These are phyloP conservation scores for Teunomyces gatunensis DNA, from an alignment of 805 yeast genomes.

Conservation along the genomic window DNA sequence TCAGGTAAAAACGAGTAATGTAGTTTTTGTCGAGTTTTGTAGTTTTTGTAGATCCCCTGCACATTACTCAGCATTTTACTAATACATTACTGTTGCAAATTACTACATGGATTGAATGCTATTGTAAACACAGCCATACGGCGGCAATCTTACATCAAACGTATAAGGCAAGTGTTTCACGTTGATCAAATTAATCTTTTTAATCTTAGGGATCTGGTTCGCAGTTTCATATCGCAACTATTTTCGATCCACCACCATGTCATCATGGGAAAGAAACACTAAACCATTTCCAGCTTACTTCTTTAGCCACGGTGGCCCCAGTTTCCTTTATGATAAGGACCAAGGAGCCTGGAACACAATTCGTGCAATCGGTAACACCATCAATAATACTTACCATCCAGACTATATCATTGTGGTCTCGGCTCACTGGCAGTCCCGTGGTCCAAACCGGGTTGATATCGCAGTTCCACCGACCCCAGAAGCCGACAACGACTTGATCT, in stretches of 20 bases:
- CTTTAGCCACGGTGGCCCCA: constrained; percentile 83
- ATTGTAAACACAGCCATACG: background rate
- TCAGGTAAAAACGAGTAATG: too few relatives aligned
- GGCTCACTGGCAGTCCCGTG: constrained; percentile 72
- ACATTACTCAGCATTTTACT: background rate
- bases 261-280: constrained; percentile 11
- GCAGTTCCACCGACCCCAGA: constrained; percentile 34
- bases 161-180: background rate
- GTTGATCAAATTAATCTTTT: background rate
- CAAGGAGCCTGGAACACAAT: constrained; percentile 60
- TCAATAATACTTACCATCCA: constrained; percentile 53
- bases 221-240: background rate
- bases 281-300: constrained; percentile 58
- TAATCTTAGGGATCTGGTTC: background rate
- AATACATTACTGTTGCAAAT: background rate
- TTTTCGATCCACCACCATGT: background rate
- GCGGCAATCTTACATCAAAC: too few relatives aligned
- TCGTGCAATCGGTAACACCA: constrained; percentile 48
- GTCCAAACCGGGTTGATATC: constrained; percentile 44
- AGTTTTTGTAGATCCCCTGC: too few relatives aligned
- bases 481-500: constrained; percentile 51
- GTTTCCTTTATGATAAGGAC: constrained; percentile 58
- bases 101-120: background rate
- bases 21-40: too few relatives aligned
- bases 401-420: constrained; percentile 64